Evolutionary conservation across 768 basidiomycete species (phyloP), one percentile per base, ranked within the genome.

Genomic region (Hebeloma cylindrosporum): DNA sequence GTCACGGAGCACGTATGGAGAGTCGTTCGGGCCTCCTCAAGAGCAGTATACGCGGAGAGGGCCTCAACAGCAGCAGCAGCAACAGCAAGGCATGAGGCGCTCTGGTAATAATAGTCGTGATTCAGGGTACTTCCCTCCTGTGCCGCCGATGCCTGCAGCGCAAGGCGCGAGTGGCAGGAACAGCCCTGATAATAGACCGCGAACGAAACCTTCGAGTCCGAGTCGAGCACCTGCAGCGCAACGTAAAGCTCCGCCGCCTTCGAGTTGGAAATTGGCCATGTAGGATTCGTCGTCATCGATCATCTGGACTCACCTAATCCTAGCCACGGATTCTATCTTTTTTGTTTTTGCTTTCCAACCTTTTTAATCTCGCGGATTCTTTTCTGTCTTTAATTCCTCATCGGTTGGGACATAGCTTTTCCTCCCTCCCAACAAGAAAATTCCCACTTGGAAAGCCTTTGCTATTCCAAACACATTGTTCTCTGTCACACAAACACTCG

Each of bases 1-100:
- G 16, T 76, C 84, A 31, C 73, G 75, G 53, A 89, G 83, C 54
- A 80, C 77, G 35, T 89, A 89, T 54, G 89, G 86, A 9, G 85
- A 85, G 48, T 61, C 74, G 6, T 79, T 82, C 57, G 77, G 79
- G 6, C 70, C 76, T 14, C 53, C 54, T 58, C 63, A 29, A 7
- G 52, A 57, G 18, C 47, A 45, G 29, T 28, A 40, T 13, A 43
- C 39, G n/a, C 50, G 56, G 25, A 53, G 40, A 45, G 38, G 34
- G 11, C n/a, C n/a, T n/a, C 39, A 32, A 16, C 47, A 29, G 22
- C 30, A 45, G 52, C 41, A 46, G 48, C 39, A 58, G 46, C 45
- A 38, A 35, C 48, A 62, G 50, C 40, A 52, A 44, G 48, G 41
- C 36, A 27, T 51, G 4, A 37, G 48, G 13, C 52, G 53, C 8